Conservation (phyloP, 768 basidiomycete genomes). For the Suillus decipiens region DNA sequence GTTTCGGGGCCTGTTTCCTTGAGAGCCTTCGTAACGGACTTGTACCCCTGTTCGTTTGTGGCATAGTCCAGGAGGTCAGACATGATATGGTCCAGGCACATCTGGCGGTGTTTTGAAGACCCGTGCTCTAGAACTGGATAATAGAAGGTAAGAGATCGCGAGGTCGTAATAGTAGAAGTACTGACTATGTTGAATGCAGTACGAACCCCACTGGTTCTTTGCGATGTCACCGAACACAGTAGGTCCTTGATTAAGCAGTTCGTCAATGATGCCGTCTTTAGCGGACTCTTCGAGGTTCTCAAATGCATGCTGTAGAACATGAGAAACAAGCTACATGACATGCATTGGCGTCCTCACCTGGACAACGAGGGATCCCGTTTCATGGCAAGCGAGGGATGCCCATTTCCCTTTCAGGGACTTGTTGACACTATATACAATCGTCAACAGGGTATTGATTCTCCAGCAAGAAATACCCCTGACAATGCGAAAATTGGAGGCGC, state of each 20-base stretch:
- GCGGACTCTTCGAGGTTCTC: slow-evolving; percentile 83
- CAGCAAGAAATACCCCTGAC: slow-evolving; percentile 48
- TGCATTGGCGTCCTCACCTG: slow-evolving; percentile 50
- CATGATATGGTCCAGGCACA: slow-evolving; percentile 79
- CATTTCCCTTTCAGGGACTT: slow-evolving; percentile 86
- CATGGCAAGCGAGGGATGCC: slow-evolving; percentile 88
- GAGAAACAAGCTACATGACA: slow-evolving; percentile 10
- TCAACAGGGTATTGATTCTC: slow-evolving; percentile 1
- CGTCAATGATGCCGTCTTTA: slow-evolving; percentile 83
- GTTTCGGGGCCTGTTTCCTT: slow-evolving; percentile 84
- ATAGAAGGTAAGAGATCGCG: slow-evolving; percentile 9
- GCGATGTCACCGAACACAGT: slow-evolving; percentile 72
- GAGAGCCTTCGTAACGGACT: slow-evolving; percentile 82
- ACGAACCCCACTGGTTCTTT: slow-evolving; percentile 89
- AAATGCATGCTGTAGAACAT: slow-evolving; percentile 65
- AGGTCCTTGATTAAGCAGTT: slow-evolving; percentile 74
- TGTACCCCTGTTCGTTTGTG: slow-evolving; percentile 84
- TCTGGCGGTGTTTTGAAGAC: slow-evolving; percentile 68
- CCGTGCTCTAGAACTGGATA: slow-evolving; percentile 80
- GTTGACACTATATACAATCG: slow-evolving; percentile 62
- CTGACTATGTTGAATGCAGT: slow-evolving; percentile 85
- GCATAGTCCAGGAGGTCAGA: slow-evolving; percentile 78
- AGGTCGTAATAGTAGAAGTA: slow-evolving; percentile 12
- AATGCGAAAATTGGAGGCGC: slow-evolving; percentile 88
- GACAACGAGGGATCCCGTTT: slow-evolving; percentile 86